Base-by-base conservation (phyloP, 495 filamentous ascomycete species). In the Lepraria neglecta region DNA sequence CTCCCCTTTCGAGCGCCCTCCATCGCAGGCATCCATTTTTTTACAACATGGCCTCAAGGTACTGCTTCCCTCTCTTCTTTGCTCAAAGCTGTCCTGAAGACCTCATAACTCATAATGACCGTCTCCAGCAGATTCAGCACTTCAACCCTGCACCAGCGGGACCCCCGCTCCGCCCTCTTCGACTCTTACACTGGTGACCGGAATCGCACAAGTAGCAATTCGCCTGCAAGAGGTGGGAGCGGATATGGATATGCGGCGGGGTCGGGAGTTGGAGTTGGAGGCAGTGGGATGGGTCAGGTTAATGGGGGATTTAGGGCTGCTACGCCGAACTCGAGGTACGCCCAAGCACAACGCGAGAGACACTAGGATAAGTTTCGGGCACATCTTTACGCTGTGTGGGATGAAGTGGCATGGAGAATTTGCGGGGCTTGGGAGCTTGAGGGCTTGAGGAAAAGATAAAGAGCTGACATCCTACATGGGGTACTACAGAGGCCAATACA, bases 91-190 rank as follows among this genome's bases (percentile, higher is more conserved):
- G 24, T 31, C 11, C 27, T 51, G 27, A 24, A 10, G 33, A 9
- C 52, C 30, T 21, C 9, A 14, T n/a, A 31, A 38, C 58, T 24
- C 27, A 31, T 33, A 35, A 50, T n/a, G 24, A n/a, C 53, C 35
- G 7, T 44, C 57, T 12, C 47, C 52, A 65, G 60, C 61, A 86
- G 85, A 76, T 86, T 87, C 65, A 75, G 77, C 52, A 73, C 81
- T 61, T 84, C 81, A 51, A 74, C 75, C 65, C 84, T 87, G 66
- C 86, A 89, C 73, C 87, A 92, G 71, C 90, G 90, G 68, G 90
- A 95, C 74, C 86, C 91, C 59, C 90, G 91, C 74, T 85, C 82
- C 66, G 84, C 89, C 65, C 88, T 97, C 70, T 97, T 97, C 80
- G 87, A 88, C 65, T 81, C 83, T 69, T 96, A 96, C 75, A 82